phyloP scores from a whole-genome alignment of 441 rosid genomes.

The Francoa sonchifolia region DNA sequence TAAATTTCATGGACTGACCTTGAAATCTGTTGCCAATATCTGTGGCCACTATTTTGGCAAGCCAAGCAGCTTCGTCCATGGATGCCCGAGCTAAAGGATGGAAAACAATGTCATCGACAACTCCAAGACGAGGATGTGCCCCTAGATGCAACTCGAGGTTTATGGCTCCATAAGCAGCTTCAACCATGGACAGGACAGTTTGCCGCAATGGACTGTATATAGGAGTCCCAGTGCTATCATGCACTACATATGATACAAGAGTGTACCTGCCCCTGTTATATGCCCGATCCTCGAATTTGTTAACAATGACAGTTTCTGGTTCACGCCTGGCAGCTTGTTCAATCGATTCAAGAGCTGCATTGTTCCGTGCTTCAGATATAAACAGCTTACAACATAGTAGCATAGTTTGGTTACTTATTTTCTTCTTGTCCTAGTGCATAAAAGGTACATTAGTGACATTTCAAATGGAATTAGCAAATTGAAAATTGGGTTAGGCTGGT shows the following conservation, averaged over 20 bases:
- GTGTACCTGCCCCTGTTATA: conserved; percentile 47
- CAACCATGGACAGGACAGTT: conserved; percentile 37
- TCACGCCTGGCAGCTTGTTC: conserved; percentile 31
- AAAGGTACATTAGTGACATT: neutral
- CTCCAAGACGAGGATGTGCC: conserved; percentile 50
- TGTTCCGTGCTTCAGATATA: conserved; percentile 44
- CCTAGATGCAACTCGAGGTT: conserved; percentile 45
- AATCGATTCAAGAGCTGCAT: conserved; percentile 27
- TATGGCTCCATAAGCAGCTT: conserved; percentile 36
- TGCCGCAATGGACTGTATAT: conserved; percentile 49
- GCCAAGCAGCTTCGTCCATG: conserved; percentile 51
- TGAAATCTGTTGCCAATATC: conserved; percentile 43
- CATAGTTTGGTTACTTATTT: conserved; percentile 17
- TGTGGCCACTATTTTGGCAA: conserved; percentile 39
- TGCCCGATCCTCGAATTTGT: conserved; percentile 43
- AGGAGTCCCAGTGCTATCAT: conserved; percentile 25
- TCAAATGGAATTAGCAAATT: neutral
- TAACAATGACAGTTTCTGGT: conserved; percentile 31
- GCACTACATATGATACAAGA: conserved; percentile 40
- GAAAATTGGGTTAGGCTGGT: no score
- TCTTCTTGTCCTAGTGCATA: conserved; percentile 17
- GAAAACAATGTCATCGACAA: conserved; percentile 42
- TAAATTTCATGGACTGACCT: conserved; percentile 18
- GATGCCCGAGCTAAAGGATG: conserved; percentile 49
- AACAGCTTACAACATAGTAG: conserved; percentile 50